phyloP scores from a whole-genome alignment of 495 filamentous ascomycete genomes.

The Amniculicola lignicola region DNA sequence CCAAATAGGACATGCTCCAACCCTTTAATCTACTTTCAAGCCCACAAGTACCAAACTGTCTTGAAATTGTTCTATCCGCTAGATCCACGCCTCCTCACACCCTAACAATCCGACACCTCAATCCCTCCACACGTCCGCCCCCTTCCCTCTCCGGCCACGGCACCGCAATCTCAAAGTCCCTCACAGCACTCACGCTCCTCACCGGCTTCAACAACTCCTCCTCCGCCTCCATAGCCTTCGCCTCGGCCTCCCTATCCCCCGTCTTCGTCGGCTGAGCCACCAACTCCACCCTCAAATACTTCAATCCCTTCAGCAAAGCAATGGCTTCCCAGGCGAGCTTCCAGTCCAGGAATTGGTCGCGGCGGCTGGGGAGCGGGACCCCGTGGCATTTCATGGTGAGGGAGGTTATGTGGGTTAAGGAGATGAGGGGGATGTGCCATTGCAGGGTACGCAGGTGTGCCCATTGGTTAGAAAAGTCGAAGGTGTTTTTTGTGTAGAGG shows the following conservation, averaged over 20 bases:
- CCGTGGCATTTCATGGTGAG: neutral
- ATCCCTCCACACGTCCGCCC: neutral
- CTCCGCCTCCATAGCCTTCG: neutral
- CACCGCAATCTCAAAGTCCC: neutral
- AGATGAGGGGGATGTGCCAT: neutral
- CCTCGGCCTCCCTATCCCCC: neutral
- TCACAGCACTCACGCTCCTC: neutral
- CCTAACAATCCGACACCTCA: conserved; percentile 1
- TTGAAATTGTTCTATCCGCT: too few species aligned
- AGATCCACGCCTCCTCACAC: too few species aligned
- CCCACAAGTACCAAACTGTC: too few species aligned
- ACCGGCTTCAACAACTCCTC: conserved; percentile 7
- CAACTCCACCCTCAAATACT: neutral
- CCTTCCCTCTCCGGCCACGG: neutral
- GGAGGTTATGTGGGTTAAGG: neutral
- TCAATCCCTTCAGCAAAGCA: neutral
- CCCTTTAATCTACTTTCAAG: too few species aligned
- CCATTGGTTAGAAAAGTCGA: conserved; percentile 13
- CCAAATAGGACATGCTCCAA: too few species aligned
- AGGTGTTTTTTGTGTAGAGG: conserved; percentile 6
- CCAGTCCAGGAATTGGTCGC: neutral
- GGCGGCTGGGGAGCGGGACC: neutral
- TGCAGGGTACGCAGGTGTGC: neutral
- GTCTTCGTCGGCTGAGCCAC: neutral
- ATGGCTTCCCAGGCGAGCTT: conserved; percentile 1